Conservation (phyloP, 768 basidiomycete genomes). For the Agaricus bisporus region DNA sequence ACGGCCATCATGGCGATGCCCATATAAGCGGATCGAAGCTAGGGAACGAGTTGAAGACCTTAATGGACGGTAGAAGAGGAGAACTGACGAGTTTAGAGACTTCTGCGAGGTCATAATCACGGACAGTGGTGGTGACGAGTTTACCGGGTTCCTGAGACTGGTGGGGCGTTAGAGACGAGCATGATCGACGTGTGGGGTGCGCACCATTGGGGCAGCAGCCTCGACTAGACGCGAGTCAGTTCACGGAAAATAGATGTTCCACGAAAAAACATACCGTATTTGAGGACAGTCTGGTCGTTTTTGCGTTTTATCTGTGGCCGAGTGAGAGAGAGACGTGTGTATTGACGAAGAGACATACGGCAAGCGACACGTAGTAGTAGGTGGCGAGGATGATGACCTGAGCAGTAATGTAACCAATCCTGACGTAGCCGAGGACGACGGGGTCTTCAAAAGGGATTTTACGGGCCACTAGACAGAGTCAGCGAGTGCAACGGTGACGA, state of each 20-base stretch:
- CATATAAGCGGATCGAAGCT: constrained; percentile 65
- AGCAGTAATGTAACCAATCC: constrained; percentile 72
- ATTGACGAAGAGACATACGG: constrained; percentile 38
- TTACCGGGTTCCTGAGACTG: constrained; percentile 62
- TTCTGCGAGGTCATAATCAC: constrained; percentile 91
- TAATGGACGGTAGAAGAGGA: constrained; percentile 1
- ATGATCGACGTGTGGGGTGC: constrained; percentile 15
- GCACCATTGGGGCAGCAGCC: constrained; percentile 66
- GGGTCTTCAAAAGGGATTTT: constrained; percentile 91
- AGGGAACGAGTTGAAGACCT: neutral
- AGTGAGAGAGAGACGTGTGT: neutral
- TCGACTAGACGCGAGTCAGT: constrained; percentile 51
- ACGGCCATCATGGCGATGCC: constrained; percentile 85
- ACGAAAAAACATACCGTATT: constrained; percentile 64
- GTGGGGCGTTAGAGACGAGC: neutral
- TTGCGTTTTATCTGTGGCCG: constrained; percentile 77
- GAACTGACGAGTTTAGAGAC: constrained; percentile 65
- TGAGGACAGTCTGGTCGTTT: constrained; percentile 94
- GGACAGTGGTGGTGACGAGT: constrained; percentile 85
- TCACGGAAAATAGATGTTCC: neutral
- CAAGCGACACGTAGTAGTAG: constrained; percentile 77
- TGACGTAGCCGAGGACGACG: constrained; percentile 71
- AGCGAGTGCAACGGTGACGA: neutral
- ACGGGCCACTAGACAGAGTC: constrained; percentile 61
- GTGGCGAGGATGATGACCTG: constrained; percentile 66